phyloP scores from a whole-genome alignment of 2,329 filamentous ascomycete species.

The Colletotrichum sidae region DNA sequence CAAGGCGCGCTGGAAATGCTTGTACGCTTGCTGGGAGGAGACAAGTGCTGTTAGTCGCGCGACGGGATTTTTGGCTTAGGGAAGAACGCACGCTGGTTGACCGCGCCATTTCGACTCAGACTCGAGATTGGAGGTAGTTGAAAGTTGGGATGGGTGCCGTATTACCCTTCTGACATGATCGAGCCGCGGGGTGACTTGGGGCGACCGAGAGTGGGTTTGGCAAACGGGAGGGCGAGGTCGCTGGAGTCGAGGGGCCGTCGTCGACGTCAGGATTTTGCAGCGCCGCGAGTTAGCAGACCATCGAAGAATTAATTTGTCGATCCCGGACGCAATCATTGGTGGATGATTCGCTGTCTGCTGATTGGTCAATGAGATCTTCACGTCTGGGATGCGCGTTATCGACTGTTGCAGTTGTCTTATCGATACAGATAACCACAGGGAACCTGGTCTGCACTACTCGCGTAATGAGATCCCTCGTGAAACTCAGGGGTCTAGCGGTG shows the following conservation, averaged over 20 bases:
- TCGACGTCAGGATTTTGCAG: constrained; percentile 37
- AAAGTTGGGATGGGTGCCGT: neutral
- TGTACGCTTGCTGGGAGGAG: constrained; percentile 53
- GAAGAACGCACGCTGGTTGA: constrained; percentile 39
- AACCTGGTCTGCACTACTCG: too few species aligned
- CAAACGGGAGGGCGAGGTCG: constrained; percentile 41
- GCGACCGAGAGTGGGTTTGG: constrained; percentile 51
- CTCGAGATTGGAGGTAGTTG: neutral
- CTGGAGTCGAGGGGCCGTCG: constrained; percentile 13
- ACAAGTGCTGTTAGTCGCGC: constrained; percentile 17
- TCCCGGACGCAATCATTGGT: too few species aligned
- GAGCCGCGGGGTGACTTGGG: constrained; percentile 4
- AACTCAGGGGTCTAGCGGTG: too few species aligned
- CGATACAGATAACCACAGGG: too few species aligned
- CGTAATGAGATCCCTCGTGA: too few species aligned
- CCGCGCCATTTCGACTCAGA: constrained; percentile 38
- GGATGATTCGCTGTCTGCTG: too few species aligned
- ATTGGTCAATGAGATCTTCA: too few species aligned
- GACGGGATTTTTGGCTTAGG: neutral
- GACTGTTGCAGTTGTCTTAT: too few species aligned
- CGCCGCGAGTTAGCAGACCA: neutral
- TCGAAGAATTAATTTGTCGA: constrained; percentile 28
- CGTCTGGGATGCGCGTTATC: neutral
- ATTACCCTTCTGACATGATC: constrained; percentile 25
- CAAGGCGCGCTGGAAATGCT: constrained; percentile 62